These are phyloP conservation scores for Beauveria australis DNA, from an alignment of 2,329 filamentous ascomycete species.

Conservation along the genomic window DNA sequence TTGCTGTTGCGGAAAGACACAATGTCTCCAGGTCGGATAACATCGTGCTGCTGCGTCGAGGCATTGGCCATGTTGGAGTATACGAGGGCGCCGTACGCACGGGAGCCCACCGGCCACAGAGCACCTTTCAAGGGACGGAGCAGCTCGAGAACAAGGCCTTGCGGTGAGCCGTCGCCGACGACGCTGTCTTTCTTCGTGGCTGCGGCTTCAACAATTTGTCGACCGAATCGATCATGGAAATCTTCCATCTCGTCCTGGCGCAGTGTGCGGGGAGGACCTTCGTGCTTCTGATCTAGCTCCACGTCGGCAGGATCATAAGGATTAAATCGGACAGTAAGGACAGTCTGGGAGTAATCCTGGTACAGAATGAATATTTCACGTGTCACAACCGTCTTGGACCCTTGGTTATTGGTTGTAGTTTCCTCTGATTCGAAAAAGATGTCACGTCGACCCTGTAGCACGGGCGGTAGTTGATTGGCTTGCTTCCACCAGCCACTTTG, in stretches of 20 bases:
- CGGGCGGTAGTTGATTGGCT: slow-evolving; percentile 68
- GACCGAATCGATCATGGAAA: slow-evolving; percentile 73
- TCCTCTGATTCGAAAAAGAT: slow-evolving; percentile 78
- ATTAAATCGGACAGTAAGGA: slow-evolving; percentile 75
- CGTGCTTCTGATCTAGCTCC: slow-evolving; percentile 75
- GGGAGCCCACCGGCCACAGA: slow-evolving; percentile 75
- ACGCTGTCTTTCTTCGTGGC: slow-evolving; percentile 67
- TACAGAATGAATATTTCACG: slow-evolving; percentile 84
- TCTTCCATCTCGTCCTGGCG: slow-evolving; percentile 91
- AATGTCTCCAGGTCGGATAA: slow-evolving; percentile 89
- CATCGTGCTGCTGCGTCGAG: slow-evolving; percentile 79
- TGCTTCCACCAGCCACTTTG: slow-evolving; percentile 83
- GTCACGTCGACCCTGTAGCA: slow-evolving; percentile 74
- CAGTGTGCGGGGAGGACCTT: slow-evolving; percentile 68
- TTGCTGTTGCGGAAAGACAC: slow-evolving; percentile 86
- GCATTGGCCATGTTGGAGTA: slow-evolving; percentile 95
- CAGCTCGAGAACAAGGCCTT: slow-evolving; percentile 69
- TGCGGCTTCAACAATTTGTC: slow-evolving; percentile 64
- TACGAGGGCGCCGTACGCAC: slow-evolving; percentile 83
- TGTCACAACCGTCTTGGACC: slow-evolving; percentile 62
- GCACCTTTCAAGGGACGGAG: slow-evolving; percentile 66
- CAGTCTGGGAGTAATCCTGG: slow-evolving; percentile 92
- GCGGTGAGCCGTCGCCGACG: slow-evolving; percentile 76
- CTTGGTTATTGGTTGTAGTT: slow-evolving; percentile 58
- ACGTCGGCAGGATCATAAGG: slow-evolving; percentile 64